phyloP scores from a whole-genome alignment of 2,329 filamentous ascomycete genomes.

The Dothidotthia symphoricarpi region DNA sequence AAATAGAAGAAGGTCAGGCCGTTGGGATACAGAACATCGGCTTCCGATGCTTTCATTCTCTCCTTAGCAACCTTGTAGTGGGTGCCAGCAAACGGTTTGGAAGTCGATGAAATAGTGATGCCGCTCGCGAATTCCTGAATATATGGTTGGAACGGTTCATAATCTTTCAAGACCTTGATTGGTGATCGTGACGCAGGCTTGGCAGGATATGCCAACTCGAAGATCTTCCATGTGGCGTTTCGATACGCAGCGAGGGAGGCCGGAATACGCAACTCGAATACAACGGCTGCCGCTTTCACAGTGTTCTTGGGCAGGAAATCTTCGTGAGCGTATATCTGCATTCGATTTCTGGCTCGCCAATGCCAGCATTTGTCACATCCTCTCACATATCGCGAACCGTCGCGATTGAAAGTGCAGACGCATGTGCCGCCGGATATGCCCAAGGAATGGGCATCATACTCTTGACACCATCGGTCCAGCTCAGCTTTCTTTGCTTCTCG shows the following conservation, averaged over 20 bases:
- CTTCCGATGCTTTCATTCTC: conserved; percentile 27
- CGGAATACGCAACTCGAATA: conserved; percentile 54
- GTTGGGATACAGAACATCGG: conserved; percentile 46
- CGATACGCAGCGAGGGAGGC: conserved; percentile 48
- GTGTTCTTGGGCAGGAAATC: conserved; percentile 46
- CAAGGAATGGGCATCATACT: conserved; percentile 42
- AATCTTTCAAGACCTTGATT: conserved; percentile 29
- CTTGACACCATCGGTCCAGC: conserved; percentile 27
- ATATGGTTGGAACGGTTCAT: conserved; percentile 29
- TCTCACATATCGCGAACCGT: conserved; percentile 10
- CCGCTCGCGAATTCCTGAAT: conserved; percentile 1
- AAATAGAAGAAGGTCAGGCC: conserved; percentile 50
- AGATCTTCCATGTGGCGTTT: conserved; percentile 50
- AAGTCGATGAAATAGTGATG: conserved; percentile 44
- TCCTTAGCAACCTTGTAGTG: conserved; percentile 44
- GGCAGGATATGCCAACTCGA: conserved; percentile 37
- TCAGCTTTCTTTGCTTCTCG: conserved; percentile 41
- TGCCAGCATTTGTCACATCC: conserved; percentile 49
- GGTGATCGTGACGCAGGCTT: conserved; percentile 15
- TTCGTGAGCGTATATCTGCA: conserved; percentile 51
- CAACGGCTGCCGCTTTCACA: conserved; percentile 38
- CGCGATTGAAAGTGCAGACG: conserved; percentile 9
- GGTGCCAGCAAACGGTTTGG: conserved; percentile 47
- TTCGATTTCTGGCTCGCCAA: conserved; percentile 29
- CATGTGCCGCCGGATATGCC: conserved; percentile 38